A percentile compares a stretch with the other conserved stretches of the same genome.
Conservation (phyloP, 2,329 filamentous ascomycete genomes). For the Tolypocladium paradoxum region DNA sequence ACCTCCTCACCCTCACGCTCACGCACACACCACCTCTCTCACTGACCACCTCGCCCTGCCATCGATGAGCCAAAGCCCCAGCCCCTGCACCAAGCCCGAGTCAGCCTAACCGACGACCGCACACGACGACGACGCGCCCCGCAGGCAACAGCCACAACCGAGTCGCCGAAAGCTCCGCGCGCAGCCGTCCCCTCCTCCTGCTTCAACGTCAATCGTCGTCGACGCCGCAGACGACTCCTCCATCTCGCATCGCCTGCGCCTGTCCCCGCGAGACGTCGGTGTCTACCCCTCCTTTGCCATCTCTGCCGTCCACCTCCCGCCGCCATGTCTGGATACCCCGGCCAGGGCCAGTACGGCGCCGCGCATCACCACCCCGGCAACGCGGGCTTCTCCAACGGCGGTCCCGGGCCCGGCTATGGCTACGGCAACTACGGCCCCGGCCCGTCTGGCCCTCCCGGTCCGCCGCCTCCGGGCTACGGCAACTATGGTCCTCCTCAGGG, state of each 20-base stretch:
- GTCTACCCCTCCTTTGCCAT: not conserved
- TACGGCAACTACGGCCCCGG: constrained; percentile 17
- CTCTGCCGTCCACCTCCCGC: not conserved
- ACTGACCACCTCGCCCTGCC: not conserved
- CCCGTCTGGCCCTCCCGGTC: constrained; percentile 10
- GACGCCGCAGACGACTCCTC: not conserved
- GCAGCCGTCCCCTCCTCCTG: not conserved
- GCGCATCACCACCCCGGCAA: constrained; percentile 18
- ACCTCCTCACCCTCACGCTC: not conserved
- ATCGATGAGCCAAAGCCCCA: not conserved
- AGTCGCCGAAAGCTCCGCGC: not conserved
- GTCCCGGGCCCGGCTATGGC: constrained; percentile 17
- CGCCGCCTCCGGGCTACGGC: constrained; percentile 9
- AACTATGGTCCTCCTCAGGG: constrained; percentile 13
- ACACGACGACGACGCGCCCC: not conserved
- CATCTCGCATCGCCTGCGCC: not conserved
- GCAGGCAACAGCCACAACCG: not conserved
- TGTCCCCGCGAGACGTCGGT: not conserved
- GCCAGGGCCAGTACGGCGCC: constrained; percentile 27
- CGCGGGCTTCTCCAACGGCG: constrained; percentile 12
- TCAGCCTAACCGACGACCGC: not conserved
- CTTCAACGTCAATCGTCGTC: not conserved
- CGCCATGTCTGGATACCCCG: constrained; percentile 29
- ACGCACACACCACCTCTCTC: no score
- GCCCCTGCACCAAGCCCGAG: not conserved